Base-by-base conservation (phyloP, 495 filamentous ascomycete species). In the Neurospora sp. region DNA sequence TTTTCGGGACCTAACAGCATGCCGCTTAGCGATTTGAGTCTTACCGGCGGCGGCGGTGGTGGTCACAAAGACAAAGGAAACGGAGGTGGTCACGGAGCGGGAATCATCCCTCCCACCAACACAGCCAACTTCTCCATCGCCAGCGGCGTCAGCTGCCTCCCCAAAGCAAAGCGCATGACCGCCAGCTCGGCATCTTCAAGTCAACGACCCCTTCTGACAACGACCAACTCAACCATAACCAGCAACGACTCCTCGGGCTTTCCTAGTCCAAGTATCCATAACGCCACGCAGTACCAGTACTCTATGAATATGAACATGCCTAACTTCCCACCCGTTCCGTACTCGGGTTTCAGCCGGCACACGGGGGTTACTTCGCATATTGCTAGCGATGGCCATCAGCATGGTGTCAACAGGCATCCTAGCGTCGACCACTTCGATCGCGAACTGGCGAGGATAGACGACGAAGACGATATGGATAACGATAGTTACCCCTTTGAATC, bases 381-480 rank as follows among this genome's bases (percentile, higher is more conserved):
- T 0, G 27, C 14, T 12, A 31, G 23, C 27, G 54, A n/a, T n/a
- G n/a, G n/a, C n/a, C n/a, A n/a, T n/a, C n/a, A n/a, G n/a, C n/a
- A 62, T 6, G 23, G 48, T 31, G 27, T 31, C 27, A 62, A 62
- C 27, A 16, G 14, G 9, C 54, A 62, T 62, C 37, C 20, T 3
- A 54, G 70, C 35, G 39, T 38, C 3, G 72, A 74, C 46, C 20
- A 76, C 35, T 12, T 73, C 1, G 76, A 76, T 39, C 40, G 40
- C 37, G 72, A 74, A 20, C 74, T 75, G 3, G 74, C 76, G 1
- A 0, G 72, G 2, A 77, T 76, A 27, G 76, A 77, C 1, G 66
- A 72, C 9, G 72, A 48, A n/a, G 46, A 37, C 3, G 71, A 46
- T 4, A 9, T 69, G 3, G 74, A 74, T 16, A 1, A 31, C 2